Conservation (phyloP, 2,329 filamentous ascomycete species). For the Trichoderma lentiforme region DNA sequence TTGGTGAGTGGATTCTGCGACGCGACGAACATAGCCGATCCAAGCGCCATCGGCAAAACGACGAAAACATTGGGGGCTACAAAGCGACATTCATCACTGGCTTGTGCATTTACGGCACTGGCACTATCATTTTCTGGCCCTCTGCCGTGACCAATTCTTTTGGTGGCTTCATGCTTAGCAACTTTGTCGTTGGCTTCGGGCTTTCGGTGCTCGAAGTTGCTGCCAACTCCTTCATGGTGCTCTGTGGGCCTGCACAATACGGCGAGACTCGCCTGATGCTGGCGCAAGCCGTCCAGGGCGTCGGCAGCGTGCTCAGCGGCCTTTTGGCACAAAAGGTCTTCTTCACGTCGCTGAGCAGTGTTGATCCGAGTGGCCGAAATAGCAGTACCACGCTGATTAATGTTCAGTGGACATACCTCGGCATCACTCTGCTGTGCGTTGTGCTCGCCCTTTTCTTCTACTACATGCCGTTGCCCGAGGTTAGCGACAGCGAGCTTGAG, state of each 20-base stretch:
- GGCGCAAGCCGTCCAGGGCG: constrained; percentile 73
- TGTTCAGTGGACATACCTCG: constrained; percentile 84
- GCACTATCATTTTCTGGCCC: constrained; percentile 85
- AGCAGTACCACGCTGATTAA: constrained; percentile 56
- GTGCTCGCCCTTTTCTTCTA: constrained; percentile 66
- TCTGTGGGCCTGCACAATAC: constrained; percentile 71
- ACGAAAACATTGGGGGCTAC: constrained; percentile 60
- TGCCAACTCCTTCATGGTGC: constrained; percentile 69
- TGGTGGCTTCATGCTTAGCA: constrained; percentile 71
- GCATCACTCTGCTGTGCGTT: constrained; percentile 71
- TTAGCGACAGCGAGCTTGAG: constrained; percentile 54
- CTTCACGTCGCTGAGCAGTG: constrained; percentile 56
- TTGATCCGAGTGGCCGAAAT: constrained; percentile 22
- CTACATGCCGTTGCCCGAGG: constrained; percentile 64
- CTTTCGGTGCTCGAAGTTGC: constrained; percentile 75
- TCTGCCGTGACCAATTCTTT: constrained; percentile 72
- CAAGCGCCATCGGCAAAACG: constrained; percentile 36
- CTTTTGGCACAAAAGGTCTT: constrained; percentile 72
- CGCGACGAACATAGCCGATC: constrained; percentile 60
- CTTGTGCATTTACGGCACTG: constrained; percentile 68
- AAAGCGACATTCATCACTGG: constrained; percentile 78
- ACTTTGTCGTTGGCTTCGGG: constrained; percentile 73
- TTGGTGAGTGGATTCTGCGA: constrained; percentile 68
- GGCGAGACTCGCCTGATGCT: constrained; percentile 72
- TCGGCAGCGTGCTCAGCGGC: constrained; percentile 69